Conservation (phyloP, 2,329 filamentous ascomycete genomes). For the Trichoderma endophyticum region DNA sequence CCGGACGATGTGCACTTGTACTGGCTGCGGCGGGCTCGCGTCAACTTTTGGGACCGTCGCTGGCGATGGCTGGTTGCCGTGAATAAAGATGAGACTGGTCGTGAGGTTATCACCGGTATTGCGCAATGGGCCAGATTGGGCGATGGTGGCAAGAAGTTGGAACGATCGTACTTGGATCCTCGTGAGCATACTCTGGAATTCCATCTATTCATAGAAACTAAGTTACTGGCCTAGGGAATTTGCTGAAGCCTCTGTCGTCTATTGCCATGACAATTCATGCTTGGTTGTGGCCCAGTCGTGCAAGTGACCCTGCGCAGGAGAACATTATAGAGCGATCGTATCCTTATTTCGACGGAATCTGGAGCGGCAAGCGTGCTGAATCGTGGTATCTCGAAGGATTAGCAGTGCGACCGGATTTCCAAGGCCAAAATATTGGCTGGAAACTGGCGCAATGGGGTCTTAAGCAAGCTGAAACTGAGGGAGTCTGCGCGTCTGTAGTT, state of each 20-base stretch:
- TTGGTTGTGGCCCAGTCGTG: background rate
- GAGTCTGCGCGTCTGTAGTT: background rate
- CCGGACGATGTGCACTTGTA: background rate
- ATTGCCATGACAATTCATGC: background rate
- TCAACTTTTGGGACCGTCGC: background rate
- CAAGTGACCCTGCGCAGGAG: background rate
- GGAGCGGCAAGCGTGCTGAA: background rate
- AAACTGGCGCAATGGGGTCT: background rate
- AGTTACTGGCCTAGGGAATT: background rate
- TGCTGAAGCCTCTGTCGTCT: background rate
- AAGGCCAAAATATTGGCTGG: background rate
- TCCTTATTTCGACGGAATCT: background rate
- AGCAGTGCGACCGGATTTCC: background rate
- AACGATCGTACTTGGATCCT: background rate
- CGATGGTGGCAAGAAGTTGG: background rate
- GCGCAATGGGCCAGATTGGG: background rate
- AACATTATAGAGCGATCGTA: background rate
- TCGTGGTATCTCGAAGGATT: background rate
- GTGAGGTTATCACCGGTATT: background rate
- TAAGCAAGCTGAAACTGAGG: background rate
- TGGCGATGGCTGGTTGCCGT: background rate
- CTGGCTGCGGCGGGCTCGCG: background rate
- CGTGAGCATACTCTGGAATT: background rate
- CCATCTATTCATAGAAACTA: background rate
- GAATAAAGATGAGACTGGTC: background rate